Evolutionary conservation across 1,284 basidiomycete species (phyloP).

Genomic region (Moesziomyces parantarcticus): DNA sequence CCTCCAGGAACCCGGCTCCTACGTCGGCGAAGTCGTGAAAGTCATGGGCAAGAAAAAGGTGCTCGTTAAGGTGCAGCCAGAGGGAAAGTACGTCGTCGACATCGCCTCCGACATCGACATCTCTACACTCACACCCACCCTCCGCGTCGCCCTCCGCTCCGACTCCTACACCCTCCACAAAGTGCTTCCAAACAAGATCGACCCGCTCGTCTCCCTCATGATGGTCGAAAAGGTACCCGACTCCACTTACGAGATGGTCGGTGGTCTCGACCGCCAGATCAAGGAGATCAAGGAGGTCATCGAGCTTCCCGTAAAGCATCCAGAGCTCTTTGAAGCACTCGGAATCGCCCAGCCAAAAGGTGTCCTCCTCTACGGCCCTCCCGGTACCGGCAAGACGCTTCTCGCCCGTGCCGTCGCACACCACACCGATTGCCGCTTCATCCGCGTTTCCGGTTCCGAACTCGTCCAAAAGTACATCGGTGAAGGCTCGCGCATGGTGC

Average conservation of each 20-base stretch:
- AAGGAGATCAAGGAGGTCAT: conserved; percentile 99
- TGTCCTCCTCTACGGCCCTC: conserved; percentile 66
- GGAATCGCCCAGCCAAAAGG: conserved; percentile 95
- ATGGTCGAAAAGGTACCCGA: conserved; percentile 99
- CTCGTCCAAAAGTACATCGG: conserved; percentile 99
- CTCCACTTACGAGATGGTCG: conserved; percentile 99
- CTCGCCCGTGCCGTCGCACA: conserved; percentile 72
- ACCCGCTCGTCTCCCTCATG: conserved; percentile 72
- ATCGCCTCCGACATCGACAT: conserved; percentile 89
- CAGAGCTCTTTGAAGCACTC: conserved; percentile 93
- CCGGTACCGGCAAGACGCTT: conserved; percentile 67
- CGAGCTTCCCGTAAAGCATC: conserved; percentile 96
- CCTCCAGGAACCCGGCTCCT: conserved; percentile 94
- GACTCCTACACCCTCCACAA: conserved; percentile 82
- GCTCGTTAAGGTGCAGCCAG: conserved; percentile 96
- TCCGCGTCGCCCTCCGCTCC: conserved; percentile 93
- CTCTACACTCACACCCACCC: conserved; percentile 81
- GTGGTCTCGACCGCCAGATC: conserved; percentile 96
- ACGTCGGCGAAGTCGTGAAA: conserved; percentile 97
- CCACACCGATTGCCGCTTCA: conserved; percentile 98
- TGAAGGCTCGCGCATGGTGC: conserved; percentile 81
- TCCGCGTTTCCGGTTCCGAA: conserved; percentile 93
- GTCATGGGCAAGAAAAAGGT: conserved; percentile 99
- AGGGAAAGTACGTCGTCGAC: conserved; percentile 99
- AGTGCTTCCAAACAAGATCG: conserved; percentile 67